Conservation (phyloP, 768 basidiomycete genomes). For the Coprinopsis marcescibilis region DNA sequence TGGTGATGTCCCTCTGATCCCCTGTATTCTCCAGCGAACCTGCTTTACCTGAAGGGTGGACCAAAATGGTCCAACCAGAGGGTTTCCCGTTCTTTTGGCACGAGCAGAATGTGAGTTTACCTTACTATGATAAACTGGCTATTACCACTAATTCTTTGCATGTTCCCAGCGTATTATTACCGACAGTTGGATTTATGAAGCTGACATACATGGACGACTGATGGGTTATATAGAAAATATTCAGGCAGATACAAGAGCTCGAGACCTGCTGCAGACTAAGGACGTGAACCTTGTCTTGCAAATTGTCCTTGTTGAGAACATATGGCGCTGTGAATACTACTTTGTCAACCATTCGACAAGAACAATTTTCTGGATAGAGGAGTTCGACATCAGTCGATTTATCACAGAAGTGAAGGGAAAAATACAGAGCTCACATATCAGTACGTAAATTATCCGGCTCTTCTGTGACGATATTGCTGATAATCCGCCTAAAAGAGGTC, state of each 20-base stretch:
- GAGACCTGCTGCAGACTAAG: background rate
- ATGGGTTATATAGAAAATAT: slow-evolving; percentile 26
- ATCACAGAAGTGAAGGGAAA: slow-evolving; percentile 32
- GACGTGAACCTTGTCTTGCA: slow-evolving; percentile 8
- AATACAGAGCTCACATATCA: slow-evolving; percentile 29
- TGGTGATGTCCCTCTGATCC: too few relatives aligned
- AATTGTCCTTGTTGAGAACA: slow-evolving; percentile 20
- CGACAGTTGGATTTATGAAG: slow-evolving; percentile 45
- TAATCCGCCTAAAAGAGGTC: slow-evolving; percentile 22
- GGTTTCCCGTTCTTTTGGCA: slow-evolving; percentile 55
- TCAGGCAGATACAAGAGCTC: slow-evolving; percentile 17
- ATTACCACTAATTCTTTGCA: background rate
- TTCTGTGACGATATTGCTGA: background rate
- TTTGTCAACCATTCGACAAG: slow-evolving; percentile 35
- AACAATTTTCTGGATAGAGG: slow-evolving; percentile 50
- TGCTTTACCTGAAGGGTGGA: slow-evolving; percentile 34
- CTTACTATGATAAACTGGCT: too few relatives aligned
- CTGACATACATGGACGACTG: slow-evolving; percentile 24
- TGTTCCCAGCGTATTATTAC: background rate
- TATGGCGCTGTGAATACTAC: slow-evolving; percentile 23
- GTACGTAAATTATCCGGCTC: slow-evolving; percentile 23
- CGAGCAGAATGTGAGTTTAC: slow-evolving; percentile 31
- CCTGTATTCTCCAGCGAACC: too few relatives aligned
- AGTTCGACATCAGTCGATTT: slow-evolving; percentile 27
- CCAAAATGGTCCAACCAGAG: slow-evolving; percentile 47